A percentile compares a stretch with the other conserved stretches of the same genome.
phyloP scores from a whole-genome alignment of 2,329 filamentous ascomycete species.

The Xylaria arbuscula region DNA sequence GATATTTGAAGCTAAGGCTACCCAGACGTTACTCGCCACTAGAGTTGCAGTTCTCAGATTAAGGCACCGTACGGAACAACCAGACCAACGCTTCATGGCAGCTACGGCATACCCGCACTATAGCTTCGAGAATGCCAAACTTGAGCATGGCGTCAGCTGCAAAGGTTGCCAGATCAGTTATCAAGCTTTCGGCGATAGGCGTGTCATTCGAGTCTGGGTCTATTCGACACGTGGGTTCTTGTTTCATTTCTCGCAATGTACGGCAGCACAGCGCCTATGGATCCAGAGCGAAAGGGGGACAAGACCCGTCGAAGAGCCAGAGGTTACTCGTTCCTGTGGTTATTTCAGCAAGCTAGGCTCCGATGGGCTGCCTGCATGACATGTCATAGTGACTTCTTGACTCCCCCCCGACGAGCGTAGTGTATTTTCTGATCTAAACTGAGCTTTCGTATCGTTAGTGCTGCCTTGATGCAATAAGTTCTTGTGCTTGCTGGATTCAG shows the following conservation, averaged over 20 bases:
- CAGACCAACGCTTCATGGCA: slow-evolving; percentile 36
- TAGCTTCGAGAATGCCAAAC: slow-evolving; percentile 35
- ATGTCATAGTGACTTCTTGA: slow-evolving; percentile 4
- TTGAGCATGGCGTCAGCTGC: slow-evolving; percentile 41
- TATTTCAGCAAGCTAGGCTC: slow-evolving; percentile 17
- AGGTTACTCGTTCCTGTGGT: slow-evolving; percentile 27
- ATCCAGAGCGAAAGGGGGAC: slow-evolving; percentile 32
- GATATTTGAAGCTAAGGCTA: slow-evolving; percentile 27
- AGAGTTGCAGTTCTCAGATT: slow-evolving; percentile 16
- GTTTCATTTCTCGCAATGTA: slow-evolving; percentile 38
- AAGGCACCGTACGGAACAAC: slow-evolving; percentile 24
- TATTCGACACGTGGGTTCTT: slow-evolving; percentile 38
- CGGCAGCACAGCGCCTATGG: slow-evolving; percentile 36
- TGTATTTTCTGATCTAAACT: no score
- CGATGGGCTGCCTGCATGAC: background rate
- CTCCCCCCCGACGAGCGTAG: slow-evolving; percentile 40
- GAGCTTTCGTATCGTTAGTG: no score
- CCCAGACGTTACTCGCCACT: slow-evolving; percentile 10
- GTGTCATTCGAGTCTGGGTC: slow-evolving; percentile 18
- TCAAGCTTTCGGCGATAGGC: slow-evolving; percentile 16
- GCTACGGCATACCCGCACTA: slow-evolving; percentile 41
- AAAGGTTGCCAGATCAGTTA: slow-evolving; percentile 37
- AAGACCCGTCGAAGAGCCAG: slow-evolving; percentile 21
- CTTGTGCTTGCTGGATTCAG: no score
- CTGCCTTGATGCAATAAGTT: no score